Evolutionary conservation across 2,329 filamentous ascomycete genomes (phyloP).

Genomic region (Fusarium hostae): DNA sequence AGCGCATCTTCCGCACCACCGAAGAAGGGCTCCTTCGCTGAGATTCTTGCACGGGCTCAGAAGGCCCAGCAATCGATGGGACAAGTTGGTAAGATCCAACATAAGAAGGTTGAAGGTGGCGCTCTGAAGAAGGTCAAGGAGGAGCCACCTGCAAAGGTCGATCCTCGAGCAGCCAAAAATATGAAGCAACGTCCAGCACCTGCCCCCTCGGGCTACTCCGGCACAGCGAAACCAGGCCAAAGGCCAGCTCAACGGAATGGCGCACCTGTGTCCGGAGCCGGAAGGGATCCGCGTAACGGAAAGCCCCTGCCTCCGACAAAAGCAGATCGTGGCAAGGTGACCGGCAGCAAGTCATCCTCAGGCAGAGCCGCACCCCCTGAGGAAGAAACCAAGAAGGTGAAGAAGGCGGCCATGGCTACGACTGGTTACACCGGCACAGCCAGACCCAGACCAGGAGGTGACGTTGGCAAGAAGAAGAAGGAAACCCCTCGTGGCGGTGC

Average conservation of each 20-base stretch:
- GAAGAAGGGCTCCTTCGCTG: slow-evolving; percentile 79
- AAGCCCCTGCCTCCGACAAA: slow-evolving; percentile 33
- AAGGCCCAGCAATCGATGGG: slow-evolving; percentile 70
- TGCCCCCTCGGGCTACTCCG: slow-evolving; percentile 45
- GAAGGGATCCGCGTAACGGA: slow-evolving; percentile 38
- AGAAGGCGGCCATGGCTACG: slow-evolving; percentile 70
- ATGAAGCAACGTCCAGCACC: slow-evolving; percentile 23
- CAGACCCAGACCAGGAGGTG: slow-evolving; percentile 61
- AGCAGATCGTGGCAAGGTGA: slow-evolving; percentile 35
- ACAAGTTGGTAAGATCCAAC: slow-evolving; percentile 77
- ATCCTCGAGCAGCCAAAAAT: slow-evolving; percentile 39
- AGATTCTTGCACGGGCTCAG: slow-evolving; percentile 78
- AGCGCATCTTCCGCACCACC: slow-evolving; percentile 61
- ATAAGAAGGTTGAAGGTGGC: slow-evolving; percentile 76
- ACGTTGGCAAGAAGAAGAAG: slow-evolving; percentile 48
- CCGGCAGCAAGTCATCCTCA: slow-evolving; percentile 34
- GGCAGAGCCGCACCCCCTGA: slow-evolving; percentile 26
- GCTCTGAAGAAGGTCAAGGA: slow-evolving; percentile 60
- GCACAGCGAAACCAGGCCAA: slow-evolving; percentile 47
- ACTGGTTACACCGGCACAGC: slow-evolving; percentile 75
- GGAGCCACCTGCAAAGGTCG: slow-evolving; percentile 48
- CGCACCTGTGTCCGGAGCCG: slow-evolving; percentile 38
- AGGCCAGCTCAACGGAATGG: slow-evolving; percentile 44
- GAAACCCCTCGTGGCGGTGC: slow-evolving; percentile 54
- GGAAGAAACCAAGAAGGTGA: slow-evolving; percentile 65